Conservation (phyloP, 768 basidiomycete species). For the Ramaria sp. region DNA sequence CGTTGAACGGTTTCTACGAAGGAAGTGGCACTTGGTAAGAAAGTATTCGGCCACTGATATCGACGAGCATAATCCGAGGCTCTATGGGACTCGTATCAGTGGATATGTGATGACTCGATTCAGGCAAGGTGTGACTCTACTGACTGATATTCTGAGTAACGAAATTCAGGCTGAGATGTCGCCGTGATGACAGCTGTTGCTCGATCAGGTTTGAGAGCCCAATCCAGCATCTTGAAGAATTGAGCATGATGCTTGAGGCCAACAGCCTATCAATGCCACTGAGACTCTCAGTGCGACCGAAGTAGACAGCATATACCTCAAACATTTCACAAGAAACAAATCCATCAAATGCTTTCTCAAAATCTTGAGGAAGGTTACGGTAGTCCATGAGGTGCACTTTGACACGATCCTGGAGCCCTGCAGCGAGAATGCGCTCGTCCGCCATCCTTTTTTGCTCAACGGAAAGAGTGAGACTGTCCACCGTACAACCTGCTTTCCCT, state of each 20-base stretch:
- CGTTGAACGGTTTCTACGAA: background rate
- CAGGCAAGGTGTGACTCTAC: background rate
- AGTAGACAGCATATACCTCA: slow-evolving; percentile 25
- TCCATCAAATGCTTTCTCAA: slow-evolving; percentile 55
- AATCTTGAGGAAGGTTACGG: slow-evolving; percentile 48
- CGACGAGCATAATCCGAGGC: background rate
- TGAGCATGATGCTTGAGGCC: slow-evolving; percentile 51
- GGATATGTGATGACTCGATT: background rate
- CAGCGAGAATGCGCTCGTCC: slow-evolving; percentile 38
- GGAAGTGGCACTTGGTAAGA: background rate
- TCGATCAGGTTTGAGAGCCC: slow-evolving; percentile 46
- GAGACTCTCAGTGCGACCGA: background rate
- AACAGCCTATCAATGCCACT: slow-evolving; percentile 26
- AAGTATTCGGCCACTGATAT: background rate
- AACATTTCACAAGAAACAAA: slow-evolving; percentile 72
- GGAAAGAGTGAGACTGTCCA: slow-evolving; percentile 67
- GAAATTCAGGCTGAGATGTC: slow-evolving; percentile 64
- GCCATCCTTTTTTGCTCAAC: slow-evolving; percentile 52
- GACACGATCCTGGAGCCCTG: slow-evolving; percentile 38
- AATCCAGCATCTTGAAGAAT: slow-evolving; percentile 56
- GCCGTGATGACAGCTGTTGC: slow-evolving; percentile 63
- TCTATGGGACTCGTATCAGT: background rate
- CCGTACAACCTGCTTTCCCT: slow-evolving; percentile 37
- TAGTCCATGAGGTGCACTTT: slow-evolving; percentile 68
- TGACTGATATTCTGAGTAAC: slow-evolving; percentile 15